Evolutionary conservation across 2,329 filamentous ascomycete species (phyloP).

Genomic region (Xylariales sp.): DNA sequence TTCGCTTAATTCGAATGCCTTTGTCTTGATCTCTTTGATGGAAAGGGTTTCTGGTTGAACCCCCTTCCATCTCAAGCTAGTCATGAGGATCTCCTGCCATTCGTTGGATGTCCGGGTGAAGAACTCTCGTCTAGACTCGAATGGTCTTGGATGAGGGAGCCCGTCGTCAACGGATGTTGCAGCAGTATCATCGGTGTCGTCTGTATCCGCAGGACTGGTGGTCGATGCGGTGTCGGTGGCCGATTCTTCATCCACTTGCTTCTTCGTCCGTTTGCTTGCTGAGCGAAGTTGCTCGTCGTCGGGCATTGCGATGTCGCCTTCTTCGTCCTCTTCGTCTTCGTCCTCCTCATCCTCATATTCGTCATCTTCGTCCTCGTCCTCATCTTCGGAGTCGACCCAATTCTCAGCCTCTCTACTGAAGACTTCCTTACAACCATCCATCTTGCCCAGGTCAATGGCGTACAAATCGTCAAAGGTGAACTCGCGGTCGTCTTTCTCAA

Average conservation of each 20-base stretch:
- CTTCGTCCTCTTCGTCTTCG: constrained; percentile 42
- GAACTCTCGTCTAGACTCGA: constrained; percentile 88
- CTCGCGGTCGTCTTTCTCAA: constrained; percentile 90
- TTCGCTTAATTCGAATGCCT: constrained; percentile 85
- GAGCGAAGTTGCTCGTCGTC: constrained; percentile 42
- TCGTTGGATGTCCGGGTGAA: constrained; percentile 81
- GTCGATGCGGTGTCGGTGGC: constrained; percentile 33
- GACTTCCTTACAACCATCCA: constrained; percentile 90
- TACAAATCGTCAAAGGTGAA: constrained; percentile 96
- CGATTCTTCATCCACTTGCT: constrained; percentile 37
- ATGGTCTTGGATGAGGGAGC: constrained; percentile 71
- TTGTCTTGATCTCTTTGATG: constrained; percentile 88
- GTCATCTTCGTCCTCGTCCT: constrained; percentile 54
- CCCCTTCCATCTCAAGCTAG: constrained; percentile 64
- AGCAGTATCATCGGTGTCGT: constrained; percentile 39
- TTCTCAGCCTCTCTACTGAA: constrained; percentile 80
- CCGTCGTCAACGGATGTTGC: constrained; percentile 63
- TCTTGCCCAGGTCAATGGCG: constrained; percentile 86
- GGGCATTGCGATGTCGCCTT: constrained; percentile 46
- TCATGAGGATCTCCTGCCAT: constrained; percentile 86
- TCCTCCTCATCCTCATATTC: constrained; percentile 52
- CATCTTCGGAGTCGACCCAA: constrained; percentile 61
- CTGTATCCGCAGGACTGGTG: constrained; percentile 34
- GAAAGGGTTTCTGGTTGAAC: constrained; percentile 62
- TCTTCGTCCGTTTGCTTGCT: constrained; percentile 54